A percentile compares a stretch with the other conserved stretches of the same genome.
phyloP scores from a whole-genome alignment of 768 basidiomycete species.

The Tricholoma saponaceum region DNA sequence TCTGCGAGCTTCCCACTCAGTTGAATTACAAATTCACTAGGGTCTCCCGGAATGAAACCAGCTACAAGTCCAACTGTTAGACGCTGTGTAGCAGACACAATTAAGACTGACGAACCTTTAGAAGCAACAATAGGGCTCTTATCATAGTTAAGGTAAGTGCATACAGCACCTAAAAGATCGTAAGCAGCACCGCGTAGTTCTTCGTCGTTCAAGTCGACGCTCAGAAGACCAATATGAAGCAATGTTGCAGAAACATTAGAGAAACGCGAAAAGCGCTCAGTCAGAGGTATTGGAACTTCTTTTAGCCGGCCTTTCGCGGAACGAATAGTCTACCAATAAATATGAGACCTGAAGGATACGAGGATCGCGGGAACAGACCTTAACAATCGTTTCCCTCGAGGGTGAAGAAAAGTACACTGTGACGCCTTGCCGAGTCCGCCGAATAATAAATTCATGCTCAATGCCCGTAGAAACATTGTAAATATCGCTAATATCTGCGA shows the following conservation, averaged over 20 bases:
- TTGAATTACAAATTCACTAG: slow-evolving; percentile 54
- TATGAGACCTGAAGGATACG: not conserved
- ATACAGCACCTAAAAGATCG: slow-evolving; percentile 74
- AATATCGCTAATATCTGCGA: slow-evolving; percentile 82
- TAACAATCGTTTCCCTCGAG: slow-evolving; percentile 66
- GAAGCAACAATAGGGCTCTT: slow-evolving; percentile 65
- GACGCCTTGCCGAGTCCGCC: slow-evolving; percentile 63
- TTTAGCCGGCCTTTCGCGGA: slow-evolving; percentile 70
- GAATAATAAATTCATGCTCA: slow-evolving; percentile 80
- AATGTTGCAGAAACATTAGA: slow-evolving; percentile 84
- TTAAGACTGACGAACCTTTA: slow-evolving; percentile 44
- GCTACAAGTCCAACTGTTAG: slow-evolving; percentile 33
- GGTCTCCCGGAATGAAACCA: slow-evolving; percentile 66
- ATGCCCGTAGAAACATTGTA: slow-evolving; percentile 77
- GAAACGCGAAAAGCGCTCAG: slow-evolving; percentile 70
- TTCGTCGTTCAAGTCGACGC: slow-evolving; percentile 69
- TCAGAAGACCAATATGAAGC: slow-evolving; percentile 82
- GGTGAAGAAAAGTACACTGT: slow-evolving; percentile 77
- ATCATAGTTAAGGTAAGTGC: slow-evolving; percentile 73
- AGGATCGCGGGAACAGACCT: slow-evolving; percentile 37
- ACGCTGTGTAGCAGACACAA: not conserved
- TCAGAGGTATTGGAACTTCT: slow-evolving; percentile 43
- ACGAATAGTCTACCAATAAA: slow-evolving; percentile 53
- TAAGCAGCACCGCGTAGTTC: slow-evolving; percentile 77
- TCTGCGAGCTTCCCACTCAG: slow-evolving; percentile 71